These are phyloP conservation scores for Fusarium hainanense DNA, from an alignment of 2,329 filamentous ascomycete species.

Conservation along the genomic window DNA sequence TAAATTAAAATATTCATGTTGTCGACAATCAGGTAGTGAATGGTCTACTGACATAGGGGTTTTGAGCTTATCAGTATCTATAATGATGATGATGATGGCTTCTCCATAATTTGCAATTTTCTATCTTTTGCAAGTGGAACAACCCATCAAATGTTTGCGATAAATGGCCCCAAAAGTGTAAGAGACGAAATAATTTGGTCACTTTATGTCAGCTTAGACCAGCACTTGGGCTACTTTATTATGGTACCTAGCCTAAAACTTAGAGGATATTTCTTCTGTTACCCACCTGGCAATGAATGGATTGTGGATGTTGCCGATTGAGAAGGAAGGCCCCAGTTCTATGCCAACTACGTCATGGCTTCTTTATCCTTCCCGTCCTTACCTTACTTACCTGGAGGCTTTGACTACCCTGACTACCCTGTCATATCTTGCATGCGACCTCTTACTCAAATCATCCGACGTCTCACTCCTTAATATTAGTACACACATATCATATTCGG, in stretches of 20 bases:
- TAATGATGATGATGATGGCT: not conserved
- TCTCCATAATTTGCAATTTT: constrained; percentile 11
- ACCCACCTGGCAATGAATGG: too few relatives aligned
- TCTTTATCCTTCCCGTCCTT: not conserved
- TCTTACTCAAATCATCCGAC: not conserved
- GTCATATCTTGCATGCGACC: not conserved
- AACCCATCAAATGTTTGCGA: too few relatives aligned
- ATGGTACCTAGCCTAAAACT: too few relatives aligned
- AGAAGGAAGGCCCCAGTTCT: constrained; percentile 13
- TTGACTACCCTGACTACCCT: not conserved
- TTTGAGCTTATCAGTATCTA: not conserved
- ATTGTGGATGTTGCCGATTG: not conserved
- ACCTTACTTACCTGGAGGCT: not conserved
- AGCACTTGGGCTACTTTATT: too few relatives aligned
- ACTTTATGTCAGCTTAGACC: too few relatives aligned
- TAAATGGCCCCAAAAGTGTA: too few relatives aligned
- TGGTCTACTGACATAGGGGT: not conserved
- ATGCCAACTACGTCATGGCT: constrained; percentile 36
- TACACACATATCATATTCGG: too few relatives aligned
- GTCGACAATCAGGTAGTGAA: not conserved
- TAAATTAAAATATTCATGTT: not conserved
- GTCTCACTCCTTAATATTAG: not conserved
- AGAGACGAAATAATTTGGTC: too few relatives aligned
- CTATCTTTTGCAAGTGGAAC: too few relatives aligned
- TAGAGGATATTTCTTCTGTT: too few relatives aligned